phyloP scores from a whole-genome alignment of 352 stramenopile genomes.

The Poterioochromonas sp. region DNA sequence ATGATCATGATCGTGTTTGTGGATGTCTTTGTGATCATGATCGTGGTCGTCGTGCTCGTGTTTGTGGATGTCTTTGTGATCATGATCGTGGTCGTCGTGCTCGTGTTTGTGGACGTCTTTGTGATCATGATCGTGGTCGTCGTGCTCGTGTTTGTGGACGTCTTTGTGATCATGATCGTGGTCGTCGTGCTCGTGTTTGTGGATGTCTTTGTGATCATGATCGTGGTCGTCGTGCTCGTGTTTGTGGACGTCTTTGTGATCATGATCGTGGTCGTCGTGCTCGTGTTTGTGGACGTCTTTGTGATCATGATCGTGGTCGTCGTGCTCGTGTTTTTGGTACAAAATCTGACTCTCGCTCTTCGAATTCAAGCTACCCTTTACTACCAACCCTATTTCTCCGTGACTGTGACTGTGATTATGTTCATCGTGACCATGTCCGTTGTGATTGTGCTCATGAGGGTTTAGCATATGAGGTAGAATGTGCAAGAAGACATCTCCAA shows the following conservation, averaged over 20 bases:
- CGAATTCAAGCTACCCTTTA: neutral
- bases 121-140: conserved; percentile 19
- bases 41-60: conserved; percentile 45
- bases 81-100: conserved; percentile 11
- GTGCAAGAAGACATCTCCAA: conserved; percentile 77
- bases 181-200: neutral
- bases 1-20: conserved; percentile 45
- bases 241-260: neutral
- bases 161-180: neutral
- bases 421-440: neutral
- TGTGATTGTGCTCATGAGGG: conserved; percentile 38
- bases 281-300: neutral
- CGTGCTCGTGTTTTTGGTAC: neutral
- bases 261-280: conserved; percentile 24
- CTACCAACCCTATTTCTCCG: neutral
- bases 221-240: neutral
- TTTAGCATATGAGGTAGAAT: conserved; percentile 71
- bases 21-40: conserved; percentile 48
- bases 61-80: neutral
- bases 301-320: conserved; percentile 37
- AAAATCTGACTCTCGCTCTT: neutral
- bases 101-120: neutral
- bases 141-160: neutral
- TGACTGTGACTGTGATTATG: neutral
- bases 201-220: neutral